Base-by-base conservation (phyloP, 306 rosid genomes). In the Dalbergia oliveri region DNA sequence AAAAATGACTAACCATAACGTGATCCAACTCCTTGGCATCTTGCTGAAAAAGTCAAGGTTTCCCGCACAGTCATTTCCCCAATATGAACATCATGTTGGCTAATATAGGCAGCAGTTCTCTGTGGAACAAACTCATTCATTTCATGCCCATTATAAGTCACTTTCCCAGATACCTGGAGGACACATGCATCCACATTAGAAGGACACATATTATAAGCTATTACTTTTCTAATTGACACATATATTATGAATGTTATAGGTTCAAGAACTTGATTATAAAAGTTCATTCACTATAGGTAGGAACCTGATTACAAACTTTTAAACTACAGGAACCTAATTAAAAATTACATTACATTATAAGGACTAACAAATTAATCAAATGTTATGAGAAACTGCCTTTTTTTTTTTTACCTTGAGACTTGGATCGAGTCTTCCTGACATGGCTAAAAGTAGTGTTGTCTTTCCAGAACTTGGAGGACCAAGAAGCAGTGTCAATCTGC, bases 11-110 rank as follows among this genome's bases (percentile, higher is more conserved):
- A 70, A 87, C 91, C 90, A 69, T 90, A 88, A 58, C 94, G 93
- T 3, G 92, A 63, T 66, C 98, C 98, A 19, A 94, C 97, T 6
- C 98, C 98, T 62, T 90, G 91, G 72, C 97, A 92, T 9, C 92
- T 88, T 34, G 97, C 94, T 7, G 98, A 90, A 72, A 90, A 94
- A 69, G 91, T 93, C 77, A 94, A 83, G 13, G 98, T 90, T 84
- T 94, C 97, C 74, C 97, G 90, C 47, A 94, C 97, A 16, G 98
- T 94, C 98, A 94, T 90, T 78, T 94, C 97, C 33, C 94, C 97
- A 56, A 85, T 82, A 39, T 94, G 98, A 74, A 89, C 87, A 80
- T 94, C 97, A 71, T 90, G 86, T 19, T 94, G 97, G 54, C 94
- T 85, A 66, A 94, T 91, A 77, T 94, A 94, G 35, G 98, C 97